Evolutionary conservation across 176 grass and related monocot genomes (phyloP), one percentile per base, ranked within the genome.

Genomic region (Bonia amplexicaulis): DNA sequence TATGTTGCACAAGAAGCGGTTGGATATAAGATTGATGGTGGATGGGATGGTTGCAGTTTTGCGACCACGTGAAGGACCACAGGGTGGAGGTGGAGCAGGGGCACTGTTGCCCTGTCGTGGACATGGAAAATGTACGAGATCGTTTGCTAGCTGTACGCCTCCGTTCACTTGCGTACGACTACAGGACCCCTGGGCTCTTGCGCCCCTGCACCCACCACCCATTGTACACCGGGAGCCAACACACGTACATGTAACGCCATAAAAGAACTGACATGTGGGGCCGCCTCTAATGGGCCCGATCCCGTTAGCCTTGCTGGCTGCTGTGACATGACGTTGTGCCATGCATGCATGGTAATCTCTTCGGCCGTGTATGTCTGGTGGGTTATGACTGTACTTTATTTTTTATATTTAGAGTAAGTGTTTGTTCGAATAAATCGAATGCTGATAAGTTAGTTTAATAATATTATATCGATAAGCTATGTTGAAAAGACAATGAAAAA

Each of bases 131-230:
- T 71, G 84, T 78, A 63, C 82, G 65, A 65, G 47, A 47, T 57
- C 58, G 53, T 65, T 71, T 67, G 92, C 88, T 91, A 92, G 87
- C 82, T 91, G 92, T 85, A 73, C 59, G 0, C 86, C 46, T 45
- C 66, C 71, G 22, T 40, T 79, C 85, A 47, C 25, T 37, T 48
- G 66, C 54, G 84, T 83, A 87, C 87, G 61, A n/a, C 63, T 0
- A 22, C 3, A 57, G 84, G 86, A 78, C 84, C 89, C 82, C 73
- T 12, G 26, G 77, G 23, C 29, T 59, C 16, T 62, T 84, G 45
- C 46, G 6, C 42, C 73, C 61, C 33, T 85, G 10, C 31, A 26
- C 44, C 64, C 26, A 73, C 41, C 70, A n/a, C 58, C 52, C 55
- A 72, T 17, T 62, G 51, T 66, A 47, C 53, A 45, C 52, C 26